Conservation (phyloP, 495 filamentous ascomycete genomes). For the Podospora appendiculata region DNA sequence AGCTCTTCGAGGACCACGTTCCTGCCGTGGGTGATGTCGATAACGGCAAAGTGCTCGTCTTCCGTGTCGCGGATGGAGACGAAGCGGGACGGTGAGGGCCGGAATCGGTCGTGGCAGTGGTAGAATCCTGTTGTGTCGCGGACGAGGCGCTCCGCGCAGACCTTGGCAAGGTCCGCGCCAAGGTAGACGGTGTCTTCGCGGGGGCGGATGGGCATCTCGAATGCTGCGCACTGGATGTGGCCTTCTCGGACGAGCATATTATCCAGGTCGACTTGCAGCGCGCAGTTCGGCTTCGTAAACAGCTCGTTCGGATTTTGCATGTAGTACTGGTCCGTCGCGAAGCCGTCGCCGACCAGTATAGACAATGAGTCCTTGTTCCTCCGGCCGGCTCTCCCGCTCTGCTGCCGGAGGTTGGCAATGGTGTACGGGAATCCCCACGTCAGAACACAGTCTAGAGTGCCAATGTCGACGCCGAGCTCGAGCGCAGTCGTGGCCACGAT, state of each 20-base stretch:
- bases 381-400: slow-evolving; percentile 87
- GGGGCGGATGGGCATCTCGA: slow-evolving; percentile 84
- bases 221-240: slow-evolving; percentile 91
- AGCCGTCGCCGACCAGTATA: slow-evolving; percentile 84
- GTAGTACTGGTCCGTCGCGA: slow-evolving; percentile 89
- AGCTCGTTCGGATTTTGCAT: slow-evolving; percentile 96
- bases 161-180: slow-evolving; percentile 58
- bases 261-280: slow-evolving; percentile 79
- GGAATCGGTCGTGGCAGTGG: slow-evolving; percentile 82
- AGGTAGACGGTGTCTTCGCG: slow-evolving; percentile 75
- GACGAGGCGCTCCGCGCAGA: slow-evolving; percentile 70
- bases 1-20: slow-evolving; percentile 90
- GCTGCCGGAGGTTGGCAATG: slow-evolving; percentile 88
- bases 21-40: slow-evolving; percentile 74
- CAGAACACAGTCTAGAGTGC: slow-evolving; percentile 87
- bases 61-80: slow-evolving; percentile 90
- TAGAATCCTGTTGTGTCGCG: slow-evolving; percentile 73
- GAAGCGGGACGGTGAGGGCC: slow-evolving; percentile 71
- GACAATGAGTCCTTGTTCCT: slow-evolving; percentile 92
- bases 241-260: slow-evolving; percentile 90
- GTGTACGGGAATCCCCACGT: slow-evolving; percentile 93
- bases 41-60: slow-evolving; percentile 86
- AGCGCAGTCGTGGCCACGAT: slow-evolving; percentile 92
- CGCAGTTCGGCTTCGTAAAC: slow-evolving; percentile 87
- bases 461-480: slow-evolving; percentile 93